These are phyloP conservation scores for carrot (Daucus carota) DNA, from an alignment of 129 eudicot species.

Conservation along the genomic window DH1_v3.0 NC_030386.2:33094001-33094500, in stretches of 20 bases:
- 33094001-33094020: not conserved
- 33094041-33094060: not conserved
- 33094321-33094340: no score
- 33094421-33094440: not conserved
- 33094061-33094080: no score
- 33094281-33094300: no score
- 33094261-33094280: no score
- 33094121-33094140: not conserved
- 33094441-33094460: not conserved
- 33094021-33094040: not conserved
- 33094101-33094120: not conserved
- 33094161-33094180: no score
- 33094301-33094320: not conserved
- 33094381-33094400: not conserved
- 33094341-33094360: not conserved
- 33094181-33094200: no score
- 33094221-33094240: not conserved
- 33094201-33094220: not conserved
- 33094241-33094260: not conserved
- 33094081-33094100: no score
- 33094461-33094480: not conserved
- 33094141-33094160: no score
- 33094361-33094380: not conserved
- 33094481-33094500: constrained; percentile 1
- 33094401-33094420: not conserved